phyloP scores from a whole-genome alignment of 2,329 filamentous ascomycete species.

The Aspergillus tamarii region DNA sequence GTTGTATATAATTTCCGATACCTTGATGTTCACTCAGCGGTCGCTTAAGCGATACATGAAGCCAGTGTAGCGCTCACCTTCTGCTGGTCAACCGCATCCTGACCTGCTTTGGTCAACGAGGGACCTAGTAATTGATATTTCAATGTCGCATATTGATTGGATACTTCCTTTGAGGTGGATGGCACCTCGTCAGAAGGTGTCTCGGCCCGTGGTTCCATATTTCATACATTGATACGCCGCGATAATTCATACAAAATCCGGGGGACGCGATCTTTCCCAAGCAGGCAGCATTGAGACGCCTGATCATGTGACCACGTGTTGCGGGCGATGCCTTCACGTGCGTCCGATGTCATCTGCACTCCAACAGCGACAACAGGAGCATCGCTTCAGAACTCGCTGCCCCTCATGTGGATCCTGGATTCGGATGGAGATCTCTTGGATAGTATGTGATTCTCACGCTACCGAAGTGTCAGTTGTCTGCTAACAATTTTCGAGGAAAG shows the following conservation, averaged over 20 bases:
- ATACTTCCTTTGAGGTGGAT: slow-evolving; percentile 4
- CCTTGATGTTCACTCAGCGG: slow-evolving; percentile 50
- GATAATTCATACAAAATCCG: not conserved
- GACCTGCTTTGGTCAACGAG: slow-evolving; percentile 89
- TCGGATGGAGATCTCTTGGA: slow-evolving; percentile 53
- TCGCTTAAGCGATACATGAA: not conserved
- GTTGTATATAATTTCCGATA: slow-evolving; percentile 96
- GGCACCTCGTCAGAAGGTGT: slow-evolving; percentile 15
- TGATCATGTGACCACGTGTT: slow-evolving; percentile 42
- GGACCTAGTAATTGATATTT: slow-evolving; percentile 91
- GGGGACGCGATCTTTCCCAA: slow-evolving; percentile 18
- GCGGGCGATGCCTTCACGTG: slow-evolving; percentile 24
- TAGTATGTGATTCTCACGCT: slow-evolving; percentile 49
- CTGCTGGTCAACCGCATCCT: slow-evolving; percentile 88
- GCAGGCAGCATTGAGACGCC: slow-evolving; percentile 34
- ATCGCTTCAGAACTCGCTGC: slow-evolving; percentile 9
- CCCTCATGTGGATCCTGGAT: slow-evolving; percentile 66
- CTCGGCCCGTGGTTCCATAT: slow-evolving; percentile 28
- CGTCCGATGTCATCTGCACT: slow-evolving; percentile 6
- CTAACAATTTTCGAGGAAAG: slow-evolving; percentile 55
- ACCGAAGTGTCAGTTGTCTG: not conserved
- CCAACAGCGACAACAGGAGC: not conserved
- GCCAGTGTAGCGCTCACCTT: slow-evolving; percentile 58
- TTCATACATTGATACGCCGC: slow-evolving; percentile 4
- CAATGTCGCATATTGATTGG: slow-evolving; percentile 62